Evolutionary conservation across 495 filamentous ascomycete genomes (phyloP).

Genomic region (Physcia stellaris): DNA sequence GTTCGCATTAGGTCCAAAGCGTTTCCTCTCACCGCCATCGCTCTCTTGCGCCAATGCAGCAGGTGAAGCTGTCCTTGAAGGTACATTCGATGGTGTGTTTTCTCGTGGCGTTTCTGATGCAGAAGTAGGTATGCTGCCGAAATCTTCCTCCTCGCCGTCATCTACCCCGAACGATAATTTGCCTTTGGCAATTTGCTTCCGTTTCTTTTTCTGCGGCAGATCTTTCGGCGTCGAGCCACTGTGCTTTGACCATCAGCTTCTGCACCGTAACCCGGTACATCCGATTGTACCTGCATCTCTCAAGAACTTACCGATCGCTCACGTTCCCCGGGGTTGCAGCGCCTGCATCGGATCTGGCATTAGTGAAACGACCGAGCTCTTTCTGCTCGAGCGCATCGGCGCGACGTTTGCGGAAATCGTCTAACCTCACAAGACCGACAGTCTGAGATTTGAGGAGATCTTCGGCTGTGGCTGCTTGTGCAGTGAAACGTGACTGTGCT

Average conservation of each 20-base stretch:
- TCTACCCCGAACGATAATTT: slow-evolving; percentile 58
- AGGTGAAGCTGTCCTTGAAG: slow-evolving; percentile 23
- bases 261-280: neutral
- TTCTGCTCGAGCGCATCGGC: slow-evolving; percentile 89
- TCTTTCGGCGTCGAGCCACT: slow-evolving; percentile 31
- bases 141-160: slow-evolving; percentile 36
- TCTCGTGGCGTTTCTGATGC: slow-evolving; percentile 5
- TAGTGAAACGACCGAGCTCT: slow-evolving; percentile 50
- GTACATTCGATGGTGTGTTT: slow-evolving; percentile 4
- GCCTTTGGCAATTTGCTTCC: slow-evolving; percentile 45
- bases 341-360: slow-evolving; percentile 26
- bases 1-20: slow-evolving; percentile 50
- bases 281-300: too few species aligned
- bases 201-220: slow-evolving; percentile 51
- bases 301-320: slow-evolving; percentile 37
- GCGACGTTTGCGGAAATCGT: slow-evolving; percentile 93
- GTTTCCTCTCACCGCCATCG: slow-evolving; percentile 30
- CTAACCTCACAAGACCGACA: slow-evolving; percentile 80
- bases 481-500: slow-evolving; percentile 50
- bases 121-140: slow-evolving; percentile 10
- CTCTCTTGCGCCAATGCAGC: slow-evolving; percentile 23
- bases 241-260: slow-evolving; percentile 26
- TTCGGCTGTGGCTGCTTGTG: slow-evolving; percentile 69
- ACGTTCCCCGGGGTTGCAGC: slow-evolving; percentile 41
- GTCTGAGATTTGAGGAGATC: slow-evolving; percentile 87